phyloP scores from a whole-genome alignment of 163 green algal genomes.

The Scenedesmus sp. region DNA sequence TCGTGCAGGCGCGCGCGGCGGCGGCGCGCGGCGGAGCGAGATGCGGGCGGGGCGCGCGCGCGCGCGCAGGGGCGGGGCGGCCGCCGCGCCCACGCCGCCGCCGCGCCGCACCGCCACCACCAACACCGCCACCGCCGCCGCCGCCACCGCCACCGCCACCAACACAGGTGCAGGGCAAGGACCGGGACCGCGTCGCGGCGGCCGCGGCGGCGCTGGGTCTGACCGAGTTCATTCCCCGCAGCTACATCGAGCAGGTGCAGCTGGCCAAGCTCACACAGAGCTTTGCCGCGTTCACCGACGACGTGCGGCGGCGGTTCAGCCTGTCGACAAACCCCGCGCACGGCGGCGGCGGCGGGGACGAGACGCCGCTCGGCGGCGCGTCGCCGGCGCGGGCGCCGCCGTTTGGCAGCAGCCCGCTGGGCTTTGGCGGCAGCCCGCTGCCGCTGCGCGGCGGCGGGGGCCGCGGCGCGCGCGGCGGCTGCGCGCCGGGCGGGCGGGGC shows the following conservation, averaged over 20 bases:
- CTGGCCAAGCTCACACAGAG: conserved; percentile 81
- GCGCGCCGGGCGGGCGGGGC: background rate
- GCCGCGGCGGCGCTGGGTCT: conserved; percentile 79
- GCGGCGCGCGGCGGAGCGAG: too few species aligned
- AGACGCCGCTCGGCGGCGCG: background rate
- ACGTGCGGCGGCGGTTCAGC: conserved; percentile 71
- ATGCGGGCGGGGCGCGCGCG: background rate
- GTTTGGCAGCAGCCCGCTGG: background rate
- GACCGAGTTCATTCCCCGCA: conserved; percentile 88
- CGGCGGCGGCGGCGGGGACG: conserved; percentile 21
- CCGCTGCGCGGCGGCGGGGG: background rate
- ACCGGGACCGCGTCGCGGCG: conserved; percentile 70
- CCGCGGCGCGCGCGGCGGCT: background rate
- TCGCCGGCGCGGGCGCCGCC: background rate
- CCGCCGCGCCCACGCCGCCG: too few species aligned
- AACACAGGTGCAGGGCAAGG: conserved; percentile 81
- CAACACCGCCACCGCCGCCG: background rate
- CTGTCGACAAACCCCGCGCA: conserved; percentile 68
- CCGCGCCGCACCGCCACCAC: too few species aligned
- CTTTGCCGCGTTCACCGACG: conserved; percentile 83
- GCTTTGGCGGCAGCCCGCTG: background rate
- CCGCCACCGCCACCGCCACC: background rate
- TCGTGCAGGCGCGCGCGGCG: conserved; percentile 69
- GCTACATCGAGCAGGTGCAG: conserved; percentile 98
- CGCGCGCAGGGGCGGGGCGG: too few species aligned